phyloP scores from a whole-genome alignment of 2,329 filamentous ascomycete genomes.

The Fusarium vanettenii region DNA sequence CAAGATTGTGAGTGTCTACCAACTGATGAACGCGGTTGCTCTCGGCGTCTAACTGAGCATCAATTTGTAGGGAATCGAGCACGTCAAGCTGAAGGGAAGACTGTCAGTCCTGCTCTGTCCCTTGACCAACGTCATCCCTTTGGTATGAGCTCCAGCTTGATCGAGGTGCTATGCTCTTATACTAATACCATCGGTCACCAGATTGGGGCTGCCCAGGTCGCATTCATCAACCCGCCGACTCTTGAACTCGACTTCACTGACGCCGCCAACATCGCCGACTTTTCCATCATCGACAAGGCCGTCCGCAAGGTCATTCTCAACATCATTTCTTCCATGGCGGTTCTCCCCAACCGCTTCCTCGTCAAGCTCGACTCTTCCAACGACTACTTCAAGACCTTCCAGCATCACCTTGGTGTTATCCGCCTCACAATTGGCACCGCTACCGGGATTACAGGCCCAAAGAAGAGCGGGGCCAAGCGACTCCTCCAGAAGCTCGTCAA shows the following conservation, averaged over 20 bases:
- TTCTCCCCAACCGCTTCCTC: conserved; percentile 43
- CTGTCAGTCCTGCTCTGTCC: conserved; percentile 38
- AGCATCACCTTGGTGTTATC: conserved; percentile 38
- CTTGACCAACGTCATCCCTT: conserved; percentile 37
- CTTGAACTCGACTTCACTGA: conserved; percentile 43
- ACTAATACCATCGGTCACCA: conserved; percentile 1
- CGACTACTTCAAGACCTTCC: conserved; percentile 45
- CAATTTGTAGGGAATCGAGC: conserved; percentile 35
- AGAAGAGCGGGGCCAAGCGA: conserved; percentile 39
- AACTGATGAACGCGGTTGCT: background rate
- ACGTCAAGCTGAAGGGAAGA: conserved; percentile 38
- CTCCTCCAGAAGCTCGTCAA: conserved; percentile 38
- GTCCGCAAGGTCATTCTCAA: conserved; percentile 40
- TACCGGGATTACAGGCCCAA: conserved; percentile 35
- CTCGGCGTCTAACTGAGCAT: background rate
- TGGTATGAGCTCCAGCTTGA: conserved; percentile 24
- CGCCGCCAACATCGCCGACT: conserved; percentile 41
- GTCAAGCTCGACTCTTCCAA: conserved; percentile 41
- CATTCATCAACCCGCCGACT: conserved; percentile 41
- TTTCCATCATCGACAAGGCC: conserved; percentile 37
- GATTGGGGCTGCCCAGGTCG: conserved; percentile 42
- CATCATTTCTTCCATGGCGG: conserved; percentile 42
- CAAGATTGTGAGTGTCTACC: conserved; percentile 31
- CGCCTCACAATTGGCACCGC: conserved; percentile 39
- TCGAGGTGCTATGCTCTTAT: background rate